These are phyloP conservation scores for Baudoinia panamericana DNA, from an alignment of 495 filamentous ascomycete genomes.

Conservation along the genomic window DNA sequence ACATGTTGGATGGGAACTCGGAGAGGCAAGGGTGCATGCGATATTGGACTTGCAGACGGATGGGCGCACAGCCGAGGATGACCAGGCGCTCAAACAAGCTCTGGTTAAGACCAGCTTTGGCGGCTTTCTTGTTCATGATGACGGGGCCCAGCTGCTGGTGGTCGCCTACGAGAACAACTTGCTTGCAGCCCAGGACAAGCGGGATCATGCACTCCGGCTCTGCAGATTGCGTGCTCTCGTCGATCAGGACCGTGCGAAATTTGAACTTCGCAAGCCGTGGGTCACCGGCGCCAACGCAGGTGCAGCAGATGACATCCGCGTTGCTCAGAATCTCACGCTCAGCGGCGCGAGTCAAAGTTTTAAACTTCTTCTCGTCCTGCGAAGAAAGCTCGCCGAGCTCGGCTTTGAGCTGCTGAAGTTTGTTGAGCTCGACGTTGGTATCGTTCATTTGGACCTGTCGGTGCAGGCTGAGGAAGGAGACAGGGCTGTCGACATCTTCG, in stretches of 20 bases:
- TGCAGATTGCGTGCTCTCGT: constrained; percentile 97
- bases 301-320: constrained; percentile 98
- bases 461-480: constrained; percentile 87
- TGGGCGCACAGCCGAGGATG: constrained; percentile 80
- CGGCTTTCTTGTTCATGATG: constrained; percentile 99
- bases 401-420: constrained; percentile 79
- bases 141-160: constrained; percentile 97
- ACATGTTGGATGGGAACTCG: constrained; percentile 98
- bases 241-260: constrained; percentile 94
- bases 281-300: constrained; percentile 94
- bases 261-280: constrained; percentile 91
- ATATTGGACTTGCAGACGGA: constrained; percentile 93
- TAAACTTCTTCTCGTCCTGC: constrained; percentile 97
- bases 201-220: constrained; percentile 99
- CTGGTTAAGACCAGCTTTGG: constrained; percentile 93
- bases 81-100: constrained; percentile 95
- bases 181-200: constrained; percentile 92
- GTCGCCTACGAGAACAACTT: constrained; percentile 94
- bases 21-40: constrained; percentile 98
- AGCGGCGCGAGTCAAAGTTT: constrained; percentile 80
- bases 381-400: constrained; percentile 87
- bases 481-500: constrained; percentile 94
- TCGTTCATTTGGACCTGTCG: constrained; percentile 97
- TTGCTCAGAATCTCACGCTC: constrained; percentile 93
- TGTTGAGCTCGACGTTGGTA: constrained; percentile 82